Evolutionary conservation across 306 rosid genomes (phyloP).

Genomic region (Cajanus cajan): DNA sequence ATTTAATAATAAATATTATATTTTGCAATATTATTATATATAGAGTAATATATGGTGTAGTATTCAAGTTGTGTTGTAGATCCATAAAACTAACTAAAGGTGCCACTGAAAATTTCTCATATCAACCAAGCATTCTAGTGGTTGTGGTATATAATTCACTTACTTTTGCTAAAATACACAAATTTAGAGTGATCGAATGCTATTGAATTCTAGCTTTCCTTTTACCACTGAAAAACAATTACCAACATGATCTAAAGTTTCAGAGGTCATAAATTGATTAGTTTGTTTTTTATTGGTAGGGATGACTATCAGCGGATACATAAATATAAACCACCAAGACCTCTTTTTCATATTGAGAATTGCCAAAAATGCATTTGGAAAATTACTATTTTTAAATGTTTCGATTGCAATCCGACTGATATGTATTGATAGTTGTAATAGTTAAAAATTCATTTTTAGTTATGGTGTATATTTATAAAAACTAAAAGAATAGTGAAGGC

Average conservation of each 20-base stretch:
- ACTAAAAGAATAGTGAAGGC: background rate
- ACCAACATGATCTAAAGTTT: background rate
- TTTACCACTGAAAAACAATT: background rate
- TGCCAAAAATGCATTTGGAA: background rate
- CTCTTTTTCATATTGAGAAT: background rate
- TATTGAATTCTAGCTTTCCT: background rate
- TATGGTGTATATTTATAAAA: background rate
- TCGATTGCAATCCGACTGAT: background rate
- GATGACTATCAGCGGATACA: background rate
- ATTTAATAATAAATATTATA: too few relatives aligned
- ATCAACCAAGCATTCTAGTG: constrained; percentile 22
- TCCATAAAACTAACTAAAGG: constrained; percentile 10
- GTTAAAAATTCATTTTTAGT: background rate
- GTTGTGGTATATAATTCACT: background rate
- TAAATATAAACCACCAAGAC: background rate
- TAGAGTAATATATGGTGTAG: background rate
- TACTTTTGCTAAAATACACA: constrained; percentile 7
- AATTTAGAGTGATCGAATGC: background rate
- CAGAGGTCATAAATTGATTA: background rate
- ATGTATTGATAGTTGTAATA: background rate
- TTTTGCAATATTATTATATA: too few relatives aligned
- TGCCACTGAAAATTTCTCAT: constrained; percentile 14
- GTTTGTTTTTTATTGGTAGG: background rate
- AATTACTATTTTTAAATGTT: background rate
- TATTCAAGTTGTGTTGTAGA: background rate